Evolutionary conservation across 805 yeast species (phyloP), one percentile per base, ranked within the genome.

Genomic region (Nakazawaea holstii): DNA sequence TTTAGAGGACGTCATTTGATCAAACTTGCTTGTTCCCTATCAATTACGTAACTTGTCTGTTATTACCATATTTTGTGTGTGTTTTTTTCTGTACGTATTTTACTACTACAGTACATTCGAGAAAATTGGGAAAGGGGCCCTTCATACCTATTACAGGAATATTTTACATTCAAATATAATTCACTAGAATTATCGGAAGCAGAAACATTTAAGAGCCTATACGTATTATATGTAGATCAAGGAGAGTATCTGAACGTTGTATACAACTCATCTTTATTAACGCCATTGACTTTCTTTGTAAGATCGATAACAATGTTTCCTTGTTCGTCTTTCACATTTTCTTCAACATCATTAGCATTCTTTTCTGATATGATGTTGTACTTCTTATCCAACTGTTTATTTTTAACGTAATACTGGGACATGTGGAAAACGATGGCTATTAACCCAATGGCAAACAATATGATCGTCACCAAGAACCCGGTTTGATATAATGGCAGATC

Each of bases 401-500:
- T 46, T 29, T 35, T 40, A 35, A 36, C 40, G 11, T 35, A 35
- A 24, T 46, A 46, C 30, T 46, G 49, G 10, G 29, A 10, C 49
- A 46, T 46, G 17, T 39, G 26, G 11, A 28, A 20, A 10, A 41
- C 15, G 14, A 36, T 41, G 10, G 24, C 26, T 2, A 46, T 7
- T 4, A 46, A 46, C 3, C 39, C 45, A 24, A 20, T 10, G 4
- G 29, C 40, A 15, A 40, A 37, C 20, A 50, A 11, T 6, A 53
- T 15, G 35, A 48, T 42, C 6, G 51, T 24, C 10, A 50, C 51
- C 32, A 49, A 15, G 27, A 53, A 49, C 15, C 48, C 57, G 20
- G 41, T 42, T 14, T 35, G 49, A 39, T 54, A 54, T 14, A 39
- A 27, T 10, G 56, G 56, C 20, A 40, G 43, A 48, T 54, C 58